Conservation (phyloP, 2,329 filamentous ascomycete genomes). For the Fusarium setosum region DNA sequence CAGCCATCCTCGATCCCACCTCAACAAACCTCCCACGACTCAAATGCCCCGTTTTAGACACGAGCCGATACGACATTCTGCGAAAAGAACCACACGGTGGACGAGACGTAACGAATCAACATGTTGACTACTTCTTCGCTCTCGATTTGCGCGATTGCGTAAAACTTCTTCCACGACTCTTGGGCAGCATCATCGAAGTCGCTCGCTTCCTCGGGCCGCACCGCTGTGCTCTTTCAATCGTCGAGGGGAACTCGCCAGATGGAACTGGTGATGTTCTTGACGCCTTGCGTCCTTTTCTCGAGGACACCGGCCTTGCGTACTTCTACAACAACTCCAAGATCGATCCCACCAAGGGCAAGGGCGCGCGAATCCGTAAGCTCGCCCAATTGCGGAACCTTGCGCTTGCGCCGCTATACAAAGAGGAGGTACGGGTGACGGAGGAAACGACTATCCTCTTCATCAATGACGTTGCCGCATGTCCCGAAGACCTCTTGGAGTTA, state of each 20-base stretch:
- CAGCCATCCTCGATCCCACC: conserved; percentile 44
- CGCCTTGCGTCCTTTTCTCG: conserved; percentile 53
- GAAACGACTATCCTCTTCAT: conserved; percentile 62
- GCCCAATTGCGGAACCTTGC: conserved; percentile 65
- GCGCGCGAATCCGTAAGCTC: conserved; percentile 58
- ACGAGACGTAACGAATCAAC: not conserved
- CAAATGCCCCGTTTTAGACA: conserved; percentile 43
- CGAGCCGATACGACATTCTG: conserved; percentile 37
- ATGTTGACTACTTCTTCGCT: conserved; percentile 61
- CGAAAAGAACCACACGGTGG: not conserved
- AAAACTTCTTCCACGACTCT: conserved; percentile 59
- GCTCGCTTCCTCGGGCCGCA: conserved; percentile 61
- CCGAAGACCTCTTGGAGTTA: conserved; percentile 69
- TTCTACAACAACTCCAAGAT: conserved; percentile 55
- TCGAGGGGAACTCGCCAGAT: conserved; percentile 66
- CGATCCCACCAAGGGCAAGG: conserved; percentile 52
- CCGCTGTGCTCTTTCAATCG: conserved; percentile 63
- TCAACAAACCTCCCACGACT: conserved; percentile 38
- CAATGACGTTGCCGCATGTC: conserved; percentile 64
- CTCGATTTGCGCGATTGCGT: conserved; percentile 61
- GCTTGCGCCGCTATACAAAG: conserved; percentile 56
- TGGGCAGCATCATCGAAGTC: conserved; percentile 63
- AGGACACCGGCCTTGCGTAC: conserved; percentile 53
- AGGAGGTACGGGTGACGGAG: conserved; percentile 38
- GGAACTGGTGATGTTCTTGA: conserved; percentile 63